Base-by-base conservation (phyloP, 2,329 filamentous ascomycete genomes). In the Zarea fungicola region DNA sequence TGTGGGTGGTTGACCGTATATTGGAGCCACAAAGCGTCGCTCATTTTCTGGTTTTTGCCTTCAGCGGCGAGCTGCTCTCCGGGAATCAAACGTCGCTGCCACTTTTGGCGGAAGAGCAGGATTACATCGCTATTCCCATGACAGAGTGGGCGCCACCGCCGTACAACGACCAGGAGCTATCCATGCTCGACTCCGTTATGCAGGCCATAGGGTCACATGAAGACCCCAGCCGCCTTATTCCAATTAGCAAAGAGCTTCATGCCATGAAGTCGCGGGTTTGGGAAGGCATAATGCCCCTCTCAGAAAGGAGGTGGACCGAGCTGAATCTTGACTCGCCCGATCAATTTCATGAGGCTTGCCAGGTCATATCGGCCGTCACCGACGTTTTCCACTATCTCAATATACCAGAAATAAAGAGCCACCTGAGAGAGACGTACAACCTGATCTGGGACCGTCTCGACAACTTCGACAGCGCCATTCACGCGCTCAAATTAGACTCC, bases 371-470 rank as follows among this genome's bases (percentile, higher is more conserved):
- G 0, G 51, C 42, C 0, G 58, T 58, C 0, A 54, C 59, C 1
- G 49, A 61, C 7, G 59, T 61, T 1, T 65, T 65, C 6, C 49
- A 52, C 3, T 64, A 64, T 32, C 50, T 65, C 0, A 63, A 64
- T 28, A 45, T 48, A 3, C 36, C 47, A 1, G 18, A 42, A 1
- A 54, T 61, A 6, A 59, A 56, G 7, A 32, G 18, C 0, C 50
- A 42, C 4, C 13, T 65, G 10, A 52, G 61, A 10, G 52, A 51
- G 5, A 63, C 60, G 0, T 65, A 55, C 14, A 64, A 63, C 19
- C 25, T 58, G 7, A 60, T 65, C 0, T 62, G 52, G 51, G 54
- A 54, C 2, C 52, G 61, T 10, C 41, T 64, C 3, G 46, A 52
- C 8, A 51, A 48, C 0, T 62, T 57, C 14, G 60, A 65, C 11